Evolutionary conservation across 257 asterid genomes (phyloP).

Genomic region (Gynochthodes officinalis): DNA sequence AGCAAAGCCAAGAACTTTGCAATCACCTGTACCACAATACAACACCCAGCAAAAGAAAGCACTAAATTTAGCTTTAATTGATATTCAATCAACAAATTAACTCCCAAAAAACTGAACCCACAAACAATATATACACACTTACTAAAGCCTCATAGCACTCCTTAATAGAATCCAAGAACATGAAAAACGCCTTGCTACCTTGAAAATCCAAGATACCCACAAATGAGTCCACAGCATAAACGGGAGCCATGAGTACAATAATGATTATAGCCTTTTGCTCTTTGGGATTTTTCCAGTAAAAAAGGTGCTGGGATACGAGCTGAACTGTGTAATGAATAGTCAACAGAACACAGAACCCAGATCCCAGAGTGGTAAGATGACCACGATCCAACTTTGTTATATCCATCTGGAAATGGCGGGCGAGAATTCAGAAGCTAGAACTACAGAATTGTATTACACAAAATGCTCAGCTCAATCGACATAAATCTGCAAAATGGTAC

Average conservation of each 20-base stretch:
- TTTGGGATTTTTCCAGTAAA: conserved; percentile 86
- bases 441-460: not conserved
- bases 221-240: conserved; percentile 67
- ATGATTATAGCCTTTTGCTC: conserved; percentile 74
- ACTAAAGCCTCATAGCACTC: conserved; percentile 90
- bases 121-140: conserved; percentile 20
- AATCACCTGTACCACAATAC: conserved; percentile 52
- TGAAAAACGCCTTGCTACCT: conserved; percentile 57
- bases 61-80: not conserved
- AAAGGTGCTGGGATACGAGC: conserved; percentile 71
- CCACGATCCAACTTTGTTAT: conserved; percentile 57
- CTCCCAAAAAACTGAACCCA: not conserved
- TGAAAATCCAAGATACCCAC: conserved; percentile 62
- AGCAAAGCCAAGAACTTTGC: conserved; percentile 83
- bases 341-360: conserved; percentile 61
- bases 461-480: not conserved
- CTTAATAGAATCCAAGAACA: conserved; percentile 59
- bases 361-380: conserved; percentile 57
- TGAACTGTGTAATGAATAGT: conserved; percentile 72
- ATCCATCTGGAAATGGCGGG: conserved; percentile 34
- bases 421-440: not conserved
- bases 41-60: not conserved
- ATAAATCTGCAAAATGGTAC: conserved; percentile 18
- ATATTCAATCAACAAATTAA: not conserved
- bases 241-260: conserved; percentile 72